phyloP scores from a whole-genome alignment of 2,329 filamentous ascomycete genomes.

The Septoria petroselini region DNA sequence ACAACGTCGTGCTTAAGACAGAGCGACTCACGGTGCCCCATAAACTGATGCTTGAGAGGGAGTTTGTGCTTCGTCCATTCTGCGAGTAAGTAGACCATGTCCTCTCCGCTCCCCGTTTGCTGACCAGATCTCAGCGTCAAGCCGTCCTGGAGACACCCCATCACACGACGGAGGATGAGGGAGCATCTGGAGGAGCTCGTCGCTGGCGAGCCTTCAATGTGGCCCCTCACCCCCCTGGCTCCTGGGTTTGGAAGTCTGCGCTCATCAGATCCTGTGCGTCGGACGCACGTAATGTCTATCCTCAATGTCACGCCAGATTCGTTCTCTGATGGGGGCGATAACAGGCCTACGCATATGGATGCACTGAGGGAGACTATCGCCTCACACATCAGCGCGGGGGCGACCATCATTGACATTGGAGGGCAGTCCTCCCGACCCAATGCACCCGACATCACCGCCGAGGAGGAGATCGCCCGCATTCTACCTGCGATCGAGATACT shows the following conservation, averaged over 20 bases:
- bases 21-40: conserved; percentile 82
- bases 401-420: conserved; percentile 84
- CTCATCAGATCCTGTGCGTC: conserved; percentile 54
- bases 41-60: conserved; percentile 77
- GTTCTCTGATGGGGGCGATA: conserved; percentile 83
- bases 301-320: conserved; percentile 94
- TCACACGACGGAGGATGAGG: conserved; percentile 34
- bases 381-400: conserved; percentile 64
- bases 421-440: conserved; percentile 88
- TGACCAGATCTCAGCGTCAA: conserved; percentile 10
- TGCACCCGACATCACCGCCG: conserved; percentile 62
- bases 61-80: conserved; percentile 87
- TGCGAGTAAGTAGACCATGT: conserved; percentile 59
- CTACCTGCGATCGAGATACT: conserved; percentile 75
- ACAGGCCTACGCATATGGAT: conserved; percentile 49
- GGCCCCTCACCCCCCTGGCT: conserved; percentile 40
- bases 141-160: not conserved
- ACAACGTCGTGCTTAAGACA: conserved; percentile 61
- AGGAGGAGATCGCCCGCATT: conserved; percentile 74
- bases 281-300: conserved; percentile 86
- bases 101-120: not conserved
- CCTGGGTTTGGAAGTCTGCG: conserved; percentile 54
- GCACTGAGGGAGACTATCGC: conserved; percentile 58
- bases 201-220: conserved; percentile 36
- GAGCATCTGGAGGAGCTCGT: conserved; percentile 38